A percentile compares a stretch with the other conserved stretches of the same genome.
phyloP scores from a whole-genome alignment of 306 rosid genomes.

The Pachyrhizus erosus region DNA sequence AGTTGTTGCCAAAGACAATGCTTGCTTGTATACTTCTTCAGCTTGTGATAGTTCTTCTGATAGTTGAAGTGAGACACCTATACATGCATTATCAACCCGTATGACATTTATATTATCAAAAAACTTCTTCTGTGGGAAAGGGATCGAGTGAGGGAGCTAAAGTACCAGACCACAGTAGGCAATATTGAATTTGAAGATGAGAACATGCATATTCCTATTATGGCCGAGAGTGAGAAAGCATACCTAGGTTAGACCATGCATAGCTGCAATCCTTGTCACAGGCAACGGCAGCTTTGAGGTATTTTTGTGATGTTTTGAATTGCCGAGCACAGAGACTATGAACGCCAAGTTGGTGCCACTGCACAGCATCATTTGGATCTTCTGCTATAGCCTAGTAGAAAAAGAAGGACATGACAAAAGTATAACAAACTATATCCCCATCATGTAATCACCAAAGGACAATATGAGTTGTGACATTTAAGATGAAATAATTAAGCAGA shows the following conservation, averaged over 20 bases:
- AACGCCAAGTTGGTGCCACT: slow-evolving; percentile 95
- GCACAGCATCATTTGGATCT: slow-evolving; percentile 90
- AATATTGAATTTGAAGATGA: not conserved
- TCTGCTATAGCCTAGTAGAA: slow-evolving; percentile 79
- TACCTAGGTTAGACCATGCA: slow-evolving; percentile 96
- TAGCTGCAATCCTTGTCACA: slow-evolving; percentile 70
- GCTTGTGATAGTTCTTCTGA: slow-evolving; percentile 73
- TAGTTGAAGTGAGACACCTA: slow-evolving; percentile 89
- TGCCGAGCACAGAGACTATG: slow-evolving; percentile 85
- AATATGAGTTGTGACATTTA: slow-evolving; percentile 17
- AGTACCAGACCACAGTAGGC: slow-evolving; percentile 4
- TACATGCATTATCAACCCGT: slow-evolving; percentile 33
- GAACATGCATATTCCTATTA: slow-evolving; percentile 7
- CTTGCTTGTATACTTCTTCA: slow-evolving; percentile 80
- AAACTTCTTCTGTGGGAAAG: not conserved
- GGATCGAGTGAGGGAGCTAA: not conserved
- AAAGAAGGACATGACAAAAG: slow-evolving; percentile 23
- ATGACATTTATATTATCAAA: not conserved
- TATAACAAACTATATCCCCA: slow-evolving; percentile 14
- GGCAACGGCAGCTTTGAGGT: slow-evolving; percentile 85
- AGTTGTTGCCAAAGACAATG: slow-evolving; percentile 70
- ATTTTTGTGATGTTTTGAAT: slow-evolving; percentile 75
- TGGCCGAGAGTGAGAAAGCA: not conserved
- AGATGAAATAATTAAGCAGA: not conserved
- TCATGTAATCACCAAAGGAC: slow-evolving; percentile 3